Conservation (phyloP, 2,329 filamentous ascomycete species). For the Fusarium sacchari region DNA sequence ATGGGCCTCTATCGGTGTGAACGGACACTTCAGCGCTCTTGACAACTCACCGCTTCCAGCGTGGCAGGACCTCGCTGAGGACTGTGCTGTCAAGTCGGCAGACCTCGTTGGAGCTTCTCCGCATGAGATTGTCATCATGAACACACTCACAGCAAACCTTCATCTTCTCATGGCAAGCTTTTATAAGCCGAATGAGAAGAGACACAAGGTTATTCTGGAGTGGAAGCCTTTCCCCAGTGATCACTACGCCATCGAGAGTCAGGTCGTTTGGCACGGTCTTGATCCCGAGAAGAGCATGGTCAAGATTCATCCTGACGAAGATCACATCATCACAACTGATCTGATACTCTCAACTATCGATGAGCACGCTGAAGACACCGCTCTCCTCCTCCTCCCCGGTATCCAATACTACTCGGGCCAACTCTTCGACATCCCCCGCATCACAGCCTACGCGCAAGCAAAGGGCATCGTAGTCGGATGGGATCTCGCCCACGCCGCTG, state of each 20-base stretch:
- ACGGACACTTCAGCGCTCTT: constrained; percentile 80
- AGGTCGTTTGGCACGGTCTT: constrained; percentile 76
- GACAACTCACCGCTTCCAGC: constrained; percentile 73
- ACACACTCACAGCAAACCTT: constrained; percentile 83
- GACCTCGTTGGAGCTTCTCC: constrained; percentile 78
- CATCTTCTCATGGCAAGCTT: constrained; percentile 87
- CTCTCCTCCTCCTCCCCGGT: constrained; percentile 82
- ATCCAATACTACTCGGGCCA: constrained; percentile 95
- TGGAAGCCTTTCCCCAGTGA: constrained; percentile 92
- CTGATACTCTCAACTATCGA: constrained; percentile 79
- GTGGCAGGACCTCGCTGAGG: constrained; percentile 84
- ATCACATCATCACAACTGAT: constrained; percentile 73
- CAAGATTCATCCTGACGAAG: constrained; percentile 72
- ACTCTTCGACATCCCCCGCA: constrained; percentile 81
- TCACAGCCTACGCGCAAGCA: constrained; percentile 79
- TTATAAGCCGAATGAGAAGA: constrained; percentile 72
- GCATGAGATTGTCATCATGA: constrained; percentile 86
- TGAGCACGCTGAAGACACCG: constrained; percentile 75
- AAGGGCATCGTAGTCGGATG: constrained; percentile 81
- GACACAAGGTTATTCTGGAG: constrained; percentile 87
- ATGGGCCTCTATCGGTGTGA: constrained; percentile 86
- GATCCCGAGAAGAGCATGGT: constrained; percentile 76
- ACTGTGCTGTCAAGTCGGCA: constrained; percentile 74
- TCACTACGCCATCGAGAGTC: constrained; percentile 85
- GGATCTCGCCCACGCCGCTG: constrained; percentile 88